Percentiles rank a stretch among this genome's conserved stretches.
Evolutionary conservation across 192 early-diverging fungal species (phyloP).

Genomic region (Rhizoclosmatium sp.): DNA sequence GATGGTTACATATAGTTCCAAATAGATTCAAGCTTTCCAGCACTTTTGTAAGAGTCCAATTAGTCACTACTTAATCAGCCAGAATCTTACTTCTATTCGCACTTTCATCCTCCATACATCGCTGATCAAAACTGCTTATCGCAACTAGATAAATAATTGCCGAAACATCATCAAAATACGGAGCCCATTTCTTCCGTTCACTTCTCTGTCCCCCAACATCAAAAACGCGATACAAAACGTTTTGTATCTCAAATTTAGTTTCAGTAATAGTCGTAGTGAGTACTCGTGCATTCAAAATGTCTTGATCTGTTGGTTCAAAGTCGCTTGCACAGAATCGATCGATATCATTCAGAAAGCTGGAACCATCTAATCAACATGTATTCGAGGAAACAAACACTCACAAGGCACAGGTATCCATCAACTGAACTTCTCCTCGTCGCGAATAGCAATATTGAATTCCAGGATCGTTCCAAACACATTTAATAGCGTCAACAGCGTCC

Average conservation of each 20-base stretch:
- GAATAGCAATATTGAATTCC: conserved; percentile 51
- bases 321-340: conserved; percentile 78
- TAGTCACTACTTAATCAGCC: not conserved
- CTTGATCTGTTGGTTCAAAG: conserved; percentile 91
- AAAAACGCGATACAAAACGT: conserved; percentile 92
- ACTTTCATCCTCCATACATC: conserved; percentile 56
- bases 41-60: conserved; percentile 49
- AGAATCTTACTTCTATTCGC: conserved; percentile 54
- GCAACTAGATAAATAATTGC: conserved; percentile 95
- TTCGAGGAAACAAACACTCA: conserved; percentile 53
- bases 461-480: conserved; percentile 48
- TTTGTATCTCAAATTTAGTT: conserved; percentile 86
- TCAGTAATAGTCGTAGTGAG: conserved; percentile 97
- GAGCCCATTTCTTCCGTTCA: conserved; percentile 98
- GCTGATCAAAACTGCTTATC: conserved; percentile 94
- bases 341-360: conserved; percentile 85
- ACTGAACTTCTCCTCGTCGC: conserved; percentile 49
- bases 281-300: conserved; percentile 92
- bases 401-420: conserved; percentile 56
- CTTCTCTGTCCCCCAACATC: conserved; percentile 98
- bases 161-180: conserved; percentile 96
- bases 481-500: conserved; percentile 23
- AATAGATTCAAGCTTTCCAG: conserved; percentile 50
- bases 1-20: conserved; percentile 44
- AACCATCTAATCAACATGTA: conserved; percentile 10